phyloP scores from a whole-genome alignment of 2,329 filamentous ascomycete species.

The Calonectria pauciramosa region DNA sequence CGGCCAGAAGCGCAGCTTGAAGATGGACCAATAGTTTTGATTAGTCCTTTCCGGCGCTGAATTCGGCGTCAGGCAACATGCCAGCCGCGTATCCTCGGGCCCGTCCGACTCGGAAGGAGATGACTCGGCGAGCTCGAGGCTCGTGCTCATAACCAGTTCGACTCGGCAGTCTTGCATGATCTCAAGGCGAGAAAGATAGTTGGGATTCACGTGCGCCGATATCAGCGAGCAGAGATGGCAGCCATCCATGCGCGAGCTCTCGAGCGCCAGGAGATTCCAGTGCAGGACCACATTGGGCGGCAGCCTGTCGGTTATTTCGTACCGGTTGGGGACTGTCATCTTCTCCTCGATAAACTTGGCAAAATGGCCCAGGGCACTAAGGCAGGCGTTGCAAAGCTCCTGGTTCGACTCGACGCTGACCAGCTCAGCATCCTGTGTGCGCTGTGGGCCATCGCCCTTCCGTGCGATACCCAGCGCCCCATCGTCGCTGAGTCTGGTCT shows the following conservation, averaged over 20 bases:
- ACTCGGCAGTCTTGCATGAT: constrained; percentile 3
- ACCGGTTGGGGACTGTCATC: neutral
- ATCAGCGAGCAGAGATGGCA: neutral
- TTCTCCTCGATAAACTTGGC: neutral
- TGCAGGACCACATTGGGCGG: neutral
- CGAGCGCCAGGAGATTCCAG: neutral
- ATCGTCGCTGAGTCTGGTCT: neutral
- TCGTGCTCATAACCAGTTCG: neutral
- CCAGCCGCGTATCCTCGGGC: neutral
- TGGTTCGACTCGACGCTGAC: neutral
- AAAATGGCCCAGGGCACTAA: neutral
- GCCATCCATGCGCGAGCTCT: neutral
- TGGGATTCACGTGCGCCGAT: neutral
- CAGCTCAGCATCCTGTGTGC: neutral
- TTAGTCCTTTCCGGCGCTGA: neutral
- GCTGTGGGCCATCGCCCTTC: neutral
- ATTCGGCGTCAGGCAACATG: neutral
- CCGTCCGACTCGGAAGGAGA: neutral
- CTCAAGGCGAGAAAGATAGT: neutral
- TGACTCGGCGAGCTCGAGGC: neutral
- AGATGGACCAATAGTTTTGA: neutral
- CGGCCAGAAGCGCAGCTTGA: neutral
- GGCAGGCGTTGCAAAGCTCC: neutral
- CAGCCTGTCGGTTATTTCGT: neutral
- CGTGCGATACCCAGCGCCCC: neutral